Conservation (phyloP, 306 rosid genomes). For the Sophora flavescens region DNA sequence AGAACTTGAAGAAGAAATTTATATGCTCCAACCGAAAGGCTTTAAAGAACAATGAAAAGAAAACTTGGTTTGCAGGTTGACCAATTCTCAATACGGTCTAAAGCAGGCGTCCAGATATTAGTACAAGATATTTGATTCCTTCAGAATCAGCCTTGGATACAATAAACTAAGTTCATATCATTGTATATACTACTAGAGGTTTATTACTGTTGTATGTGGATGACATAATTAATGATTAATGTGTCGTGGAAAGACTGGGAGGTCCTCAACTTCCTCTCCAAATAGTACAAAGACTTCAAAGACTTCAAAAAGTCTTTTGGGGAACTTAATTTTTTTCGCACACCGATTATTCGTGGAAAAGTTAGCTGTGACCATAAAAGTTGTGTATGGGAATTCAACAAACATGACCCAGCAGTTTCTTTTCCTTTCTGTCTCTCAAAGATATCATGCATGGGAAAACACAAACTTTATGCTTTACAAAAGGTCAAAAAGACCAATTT, state of each 20-base stretch:
- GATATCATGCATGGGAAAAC: constrained; percentile 58
- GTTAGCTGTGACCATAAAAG: constrained; percentile 51
- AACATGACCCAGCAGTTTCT: constrained; percentile 48
- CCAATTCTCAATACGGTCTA: no score
- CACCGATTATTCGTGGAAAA: constrained; percentile 53
- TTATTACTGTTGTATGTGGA: no score
- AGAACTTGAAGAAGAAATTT: no score
- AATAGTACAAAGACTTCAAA: constrained; percentile 45
- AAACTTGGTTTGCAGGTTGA: no score
- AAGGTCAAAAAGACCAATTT: constrained; percentile 71
- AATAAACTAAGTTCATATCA: no score
- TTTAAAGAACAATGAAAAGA: no score
- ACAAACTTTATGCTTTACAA: constrained; percentile 56
- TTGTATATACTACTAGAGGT: no score
- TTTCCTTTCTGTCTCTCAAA: constrained; percentile 23
- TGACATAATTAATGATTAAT: constrained; percentile 30
- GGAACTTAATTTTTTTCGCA: constrained; percentile 26
- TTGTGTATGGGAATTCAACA: constrained; percentile 54
- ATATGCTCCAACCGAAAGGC: no score
- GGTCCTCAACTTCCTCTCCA: constrained; percentile 39
- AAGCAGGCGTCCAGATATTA: no score
- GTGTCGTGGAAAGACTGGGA: constrained; percentile 41
- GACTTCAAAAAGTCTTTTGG: constrained; percentile 32
- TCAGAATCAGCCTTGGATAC: no score
- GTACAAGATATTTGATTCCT: no score